Base-by-base conservation (phyloP, 1,139 yeast genomes). In the Diutina ranongensis region DNA sequence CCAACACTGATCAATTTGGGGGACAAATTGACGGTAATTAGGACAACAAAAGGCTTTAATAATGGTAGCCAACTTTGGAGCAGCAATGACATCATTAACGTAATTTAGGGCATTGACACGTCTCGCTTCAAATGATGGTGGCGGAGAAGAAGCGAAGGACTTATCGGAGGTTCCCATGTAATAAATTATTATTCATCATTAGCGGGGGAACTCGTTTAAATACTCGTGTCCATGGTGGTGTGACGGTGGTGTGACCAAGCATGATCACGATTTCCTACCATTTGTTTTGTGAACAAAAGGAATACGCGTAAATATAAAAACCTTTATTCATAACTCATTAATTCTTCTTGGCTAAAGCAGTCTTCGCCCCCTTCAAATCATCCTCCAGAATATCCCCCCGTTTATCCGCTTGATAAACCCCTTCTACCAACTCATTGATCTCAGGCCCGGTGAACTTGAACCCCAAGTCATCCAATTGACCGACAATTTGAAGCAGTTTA, bases 401-500 rank as follows among this genome's bases (percentile, higher is more conserved):
- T 3, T 60, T 53, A 46, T 71, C 72, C 34, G 79, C 62, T n/a
- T 62, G 55, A 16, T 61, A 56, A 44, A 78, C 63, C 4, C 72
- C 71, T n/a, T 55, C 53, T 16, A 61, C 55, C 44, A 81, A 65
- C 33, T 60, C 58, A 1, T 54, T 54, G 40, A 70, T 49, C 55
- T 85, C 92, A 1, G 56, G 63, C 0, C 62, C 61, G 20, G 65
- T 63, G 53, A 83, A 83, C 47, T 64, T 55, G 55, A 60, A 70
- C 4, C 74, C 72, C 45, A 68, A 63, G 9, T 65, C 54, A 27
- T 72, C 62, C 52, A 83, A 65, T 40, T 73, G 72, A 1, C 71
- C 59, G 19, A 83, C 55, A 33, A 82, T 67, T 49, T 72, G 72
- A 50, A 83, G 62, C 0, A 78, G 69, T 61, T 80, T 80, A 53